A percentile compares a stretch with the other conserved stretches of the same genome.
Evolutionary conservation across 2,329 filamentous ascomycete species (phyloP).

Genomic region (Sclerotiophoma versabilis): DNA sequence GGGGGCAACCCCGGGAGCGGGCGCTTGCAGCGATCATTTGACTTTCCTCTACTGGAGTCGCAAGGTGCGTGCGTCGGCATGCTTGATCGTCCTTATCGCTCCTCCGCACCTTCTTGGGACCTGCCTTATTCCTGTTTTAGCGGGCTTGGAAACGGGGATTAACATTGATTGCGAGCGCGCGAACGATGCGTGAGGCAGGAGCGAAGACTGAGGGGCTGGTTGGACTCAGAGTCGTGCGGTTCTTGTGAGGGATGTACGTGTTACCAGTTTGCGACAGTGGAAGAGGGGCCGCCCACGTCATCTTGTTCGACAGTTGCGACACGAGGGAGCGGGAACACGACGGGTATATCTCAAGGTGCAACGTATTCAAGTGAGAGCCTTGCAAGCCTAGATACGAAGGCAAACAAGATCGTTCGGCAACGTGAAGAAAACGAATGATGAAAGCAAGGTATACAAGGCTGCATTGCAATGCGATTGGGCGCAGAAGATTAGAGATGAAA

Average conservation of each 20-base stretch:
- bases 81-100: slow-evolving; percentile 16
- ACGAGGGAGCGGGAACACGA: slow-evolving; percentile 1
- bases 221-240: background rate
- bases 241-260: slow-evolving; percentile 8
- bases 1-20: slow-evolving; percentile 8
- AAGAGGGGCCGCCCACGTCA: slow-evolving; percentile 4
- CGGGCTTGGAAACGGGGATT: slow-evolving; percentile 1
- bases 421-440: background rate
- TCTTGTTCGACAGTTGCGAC: background rate
- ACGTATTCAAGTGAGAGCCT: background rate
- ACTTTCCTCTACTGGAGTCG: slow-evolving; percentile 10
- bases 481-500: background rate
- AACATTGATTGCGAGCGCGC: slow-evolving; percentile 13
- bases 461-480: background rate
- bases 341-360: background rate
- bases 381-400: background rate
- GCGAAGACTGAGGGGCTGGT: background rate
- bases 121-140: slow-evolving; percentile 11
- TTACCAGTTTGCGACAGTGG: background rate
- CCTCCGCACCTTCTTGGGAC: slow-evolving; percentile 7
- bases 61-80: background rate
- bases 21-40: slow-evolving; percentile 21
- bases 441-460: background rate
- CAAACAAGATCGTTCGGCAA: background rate
- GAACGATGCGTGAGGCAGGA: slow-evolving; percentile 12